These are phyloP conservation scores for Penicillium odoratum DNA, from an alignment of 495 filamentous ascomycete species.

Conservation along the genomic window DNA sequence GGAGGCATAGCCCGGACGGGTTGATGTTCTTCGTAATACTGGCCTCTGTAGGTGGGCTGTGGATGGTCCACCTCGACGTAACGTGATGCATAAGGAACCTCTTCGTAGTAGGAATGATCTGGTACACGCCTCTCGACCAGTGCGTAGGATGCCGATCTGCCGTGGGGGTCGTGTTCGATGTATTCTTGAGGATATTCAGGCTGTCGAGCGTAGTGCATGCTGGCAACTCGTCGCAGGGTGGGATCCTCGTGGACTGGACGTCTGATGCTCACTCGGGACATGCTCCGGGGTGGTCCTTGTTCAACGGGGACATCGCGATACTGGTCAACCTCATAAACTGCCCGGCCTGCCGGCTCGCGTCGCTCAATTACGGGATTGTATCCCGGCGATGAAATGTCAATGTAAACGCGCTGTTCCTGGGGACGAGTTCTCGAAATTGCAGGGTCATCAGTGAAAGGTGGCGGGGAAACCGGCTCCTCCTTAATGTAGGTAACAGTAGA, in stretches of 20 bases:
- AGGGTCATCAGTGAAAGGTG: conserved; percentile 60
- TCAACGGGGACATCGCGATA: conserved; percentile 41
- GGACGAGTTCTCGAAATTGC: conserved; percentile 41
- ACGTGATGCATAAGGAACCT: conserved; percentile 42
- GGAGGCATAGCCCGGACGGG: conserved; percentile 56
- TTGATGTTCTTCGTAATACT: conserved; percentile 41
- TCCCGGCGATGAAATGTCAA: conserved; percentile 50
- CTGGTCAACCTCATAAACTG: conserved; percentile 37
- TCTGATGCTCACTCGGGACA: conserved; percentile 43
- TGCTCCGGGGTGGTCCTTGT: conserved; percentile 35
- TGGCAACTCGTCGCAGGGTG: conserved; percentile 62
- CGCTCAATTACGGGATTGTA: conserved; percentile 43
- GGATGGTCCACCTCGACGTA: conserved; percentile 56
- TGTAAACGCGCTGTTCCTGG: conserved; percentile 47
- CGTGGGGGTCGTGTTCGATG: conserved; percentile 44
- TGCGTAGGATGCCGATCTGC: conserved; percentile 62
- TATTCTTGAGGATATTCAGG: conserved; percentile 52
- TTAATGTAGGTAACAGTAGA: conserved; percentile 69
- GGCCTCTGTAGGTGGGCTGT: conserved; percentile 53
- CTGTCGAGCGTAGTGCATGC: conserved; percentile 50
- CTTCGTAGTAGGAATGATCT: conserved; percentile 60
- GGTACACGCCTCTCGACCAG: conserved; percentile 51
- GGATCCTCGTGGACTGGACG: conserved; percentile 52
- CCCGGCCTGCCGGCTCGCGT: conserved; percentile 31
- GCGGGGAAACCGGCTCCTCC: conserved; percentile 81